Evolutionary conservation across 148 eudicot species (phyloP).

Genomic region (Pouteria glomerata): DNA sequence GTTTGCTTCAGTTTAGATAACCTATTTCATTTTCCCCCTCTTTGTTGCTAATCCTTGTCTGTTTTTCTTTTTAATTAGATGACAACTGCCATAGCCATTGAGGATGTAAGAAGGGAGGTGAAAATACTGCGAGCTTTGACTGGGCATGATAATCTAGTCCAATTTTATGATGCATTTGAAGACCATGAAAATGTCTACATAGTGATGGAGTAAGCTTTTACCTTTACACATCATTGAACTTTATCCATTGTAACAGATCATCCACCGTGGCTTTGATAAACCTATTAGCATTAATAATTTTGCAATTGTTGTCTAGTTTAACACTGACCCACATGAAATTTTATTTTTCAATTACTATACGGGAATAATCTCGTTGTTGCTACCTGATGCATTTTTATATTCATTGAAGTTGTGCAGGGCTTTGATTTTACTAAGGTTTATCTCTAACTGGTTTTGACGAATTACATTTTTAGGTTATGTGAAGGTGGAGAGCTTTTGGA

Average conservation of each 20-base stretch:
- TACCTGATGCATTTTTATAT: background rate
- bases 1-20: background rate
- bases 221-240: slow-evolving; percentile 7
- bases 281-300: background rate
- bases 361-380: background rate
- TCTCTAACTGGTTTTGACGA: slow-evolving; percentile 6
- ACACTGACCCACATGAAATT: background rate
- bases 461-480: slow-evolving; percentile 61
- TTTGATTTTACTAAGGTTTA: background rate
- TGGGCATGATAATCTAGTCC: slow-evolving; percentile 74
- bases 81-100: slow-evolving; percentile 97
- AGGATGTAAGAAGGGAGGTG: slow-evolving; percentile 94
- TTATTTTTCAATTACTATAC: background rate
- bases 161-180: slow-evolving; percentile 83
- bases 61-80: slow-evolving; percentile 38
- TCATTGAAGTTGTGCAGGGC: background rate
- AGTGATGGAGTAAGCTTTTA: slow-evolving; percentile 85
- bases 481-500: slow-evolving; percentile 97
- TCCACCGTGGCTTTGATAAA: background rate
- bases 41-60: background rate
- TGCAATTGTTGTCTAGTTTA: background rate
- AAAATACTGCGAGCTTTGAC: slow-evolving; percentile 77
- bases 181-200: slow-evolving; percentile 86
- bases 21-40: background rate
- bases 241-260: background rate